Conservation (phyloP, 2,329 filamentous ascomycete species). For the Neocatenulostroma microsporum region DNA sequence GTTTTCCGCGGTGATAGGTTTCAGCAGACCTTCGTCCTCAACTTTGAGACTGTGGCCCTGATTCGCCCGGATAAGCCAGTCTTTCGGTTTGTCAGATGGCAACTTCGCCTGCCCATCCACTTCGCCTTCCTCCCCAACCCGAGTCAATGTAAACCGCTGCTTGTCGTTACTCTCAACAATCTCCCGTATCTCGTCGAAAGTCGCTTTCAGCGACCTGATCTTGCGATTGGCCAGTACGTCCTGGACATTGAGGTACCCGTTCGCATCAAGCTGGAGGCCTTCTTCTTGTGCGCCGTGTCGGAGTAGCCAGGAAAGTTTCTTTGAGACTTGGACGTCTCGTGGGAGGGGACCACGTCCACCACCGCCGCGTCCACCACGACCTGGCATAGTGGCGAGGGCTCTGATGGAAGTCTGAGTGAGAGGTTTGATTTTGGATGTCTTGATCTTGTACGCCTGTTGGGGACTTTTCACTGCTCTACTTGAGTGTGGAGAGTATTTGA, state of each 20-base stretch:
- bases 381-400: no score
- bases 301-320: conserved; percentile 42
- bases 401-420: no score
- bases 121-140: conserved; percentile 28
- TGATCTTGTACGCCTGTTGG: no score
- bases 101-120: not conserved
- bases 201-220: conserved; percentile 63
- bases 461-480: no score
- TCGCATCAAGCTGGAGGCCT: conserved; percentile 49
- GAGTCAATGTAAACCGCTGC: conserved; percentile 77
- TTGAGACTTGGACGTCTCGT: conserved; percentile 26
- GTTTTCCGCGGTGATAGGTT: conserved; percentile 51
- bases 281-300: conserved; percentile 56
- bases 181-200: conserved; percentile 62
- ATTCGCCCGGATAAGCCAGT: conserved; percentile 87
- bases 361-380: conserved; percentile 5
- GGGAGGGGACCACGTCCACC: conserved; percentile 9
- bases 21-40: conserved; percentile 63
- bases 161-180: conserved; percentile 75
- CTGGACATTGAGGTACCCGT: conserved; percentile 53
- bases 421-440: no score
- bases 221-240: conserved; percentile 53
- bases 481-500: no score
- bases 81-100: conserved; percentile 44
- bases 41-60: conserved; percentile 84